phyloP scores from a whole-genome alignment of 1,139 yeast genomes.

The Hemisphaericaspora subhashii region DNA sequence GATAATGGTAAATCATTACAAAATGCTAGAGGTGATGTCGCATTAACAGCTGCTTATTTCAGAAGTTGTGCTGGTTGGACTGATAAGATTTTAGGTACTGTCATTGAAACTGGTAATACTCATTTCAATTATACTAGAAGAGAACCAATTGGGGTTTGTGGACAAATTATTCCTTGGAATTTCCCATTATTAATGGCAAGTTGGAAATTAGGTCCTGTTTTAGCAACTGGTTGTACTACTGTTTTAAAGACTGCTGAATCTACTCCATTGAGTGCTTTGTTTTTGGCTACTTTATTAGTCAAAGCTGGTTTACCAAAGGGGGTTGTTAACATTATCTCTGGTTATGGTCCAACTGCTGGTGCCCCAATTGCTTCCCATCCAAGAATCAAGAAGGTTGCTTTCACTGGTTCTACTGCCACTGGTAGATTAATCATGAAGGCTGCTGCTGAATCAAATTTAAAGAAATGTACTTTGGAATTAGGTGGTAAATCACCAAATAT shows the following conservation, averaged over 20 bases:
- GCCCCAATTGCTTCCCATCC: conserved; percentile 69
- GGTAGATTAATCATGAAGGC: conserved; percentile 75
- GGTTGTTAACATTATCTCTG: conserved; percentile 73
- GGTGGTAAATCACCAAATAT: conserved; percentile 88
- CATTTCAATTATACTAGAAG: conserved; percentile 59
- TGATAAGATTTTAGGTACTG: conserved; percentile 71
- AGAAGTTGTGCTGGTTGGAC: conserved; percentile 85
- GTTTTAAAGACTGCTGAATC: conserved; percentile 82
- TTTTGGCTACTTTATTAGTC: conserved; percentile 56
- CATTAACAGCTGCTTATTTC: conserved; percentile 59
- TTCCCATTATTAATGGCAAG: conserved; percentile 83
- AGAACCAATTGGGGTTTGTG: conserved; percentile 80
- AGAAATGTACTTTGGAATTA: conserved; percentile 79
- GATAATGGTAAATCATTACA: conserved; percentile 78
- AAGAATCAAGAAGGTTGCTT: conserved; percentile 73
- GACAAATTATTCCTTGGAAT: conserved; percentile 86
- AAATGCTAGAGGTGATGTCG: conserved; percentile 56
- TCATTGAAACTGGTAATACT: conserved; percentile 60
- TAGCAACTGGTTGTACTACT: conserved; percentile 79
- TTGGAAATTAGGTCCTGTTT: conserved; percentile 85
- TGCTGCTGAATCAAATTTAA: conserved; percentile 67
- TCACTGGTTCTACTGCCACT: conserved; percentile 83
- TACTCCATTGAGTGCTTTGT: conserved; percentile 78
- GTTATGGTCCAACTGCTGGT: conserved; percentile 79
- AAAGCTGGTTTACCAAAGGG: conserved; percentile 82